Evolutionary conservation across 2,329 filamentous ascomycete species (phyloP).

Genomic region (Monosporascus ibericus): DNA sequence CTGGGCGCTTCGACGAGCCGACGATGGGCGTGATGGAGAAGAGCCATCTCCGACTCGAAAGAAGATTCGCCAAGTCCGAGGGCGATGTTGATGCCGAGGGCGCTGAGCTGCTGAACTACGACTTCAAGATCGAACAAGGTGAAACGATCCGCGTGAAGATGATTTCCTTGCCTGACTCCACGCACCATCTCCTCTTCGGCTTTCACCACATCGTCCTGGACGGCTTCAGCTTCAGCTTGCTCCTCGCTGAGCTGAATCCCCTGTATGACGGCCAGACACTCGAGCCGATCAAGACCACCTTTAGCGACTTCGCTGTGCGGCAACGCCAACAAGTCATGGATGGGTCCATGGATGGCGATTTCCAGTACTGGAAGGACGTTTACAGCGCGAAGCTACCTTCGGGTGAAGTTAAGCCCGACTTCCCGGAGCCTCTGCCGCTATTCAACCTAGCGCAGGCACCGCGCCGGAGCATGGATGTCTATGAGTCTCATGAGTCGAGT

Average conservation of each 20-base stretch:
- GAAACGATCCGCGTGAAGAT: conserved; percentile 28
- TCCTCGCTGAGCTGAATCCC: conserved; percentile 7
- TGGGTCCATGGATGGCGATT: conserved; percentile 2
- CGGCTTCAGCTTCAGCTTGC: conserved; percentile 31
- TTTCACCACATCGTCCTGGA: conserved; percentile 46
- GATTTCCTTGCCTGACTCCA: conserved; percentile 23
- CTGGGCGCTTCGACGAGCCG: conserved; percentile 2
- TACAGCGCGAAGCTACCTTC: conserved; percentile 1
- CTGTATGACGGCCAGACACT: conserved; percentile 6
- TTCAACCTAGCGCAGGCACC: conserved; percentile 1
- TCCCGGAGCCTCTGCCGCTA: conserved; percentile 1
- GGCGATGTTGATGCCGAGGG: conserved; percentile 25
- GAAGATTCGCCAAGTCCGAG: conserved; percentile 10
- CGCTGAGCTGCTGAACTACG: conserved; percentile 22
- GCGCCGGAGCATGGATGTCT: conserved; percentile 2
- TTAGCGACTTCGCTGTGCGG: conserved; percentile 4
- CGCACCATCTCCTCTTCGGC: conserved; percentile 34
- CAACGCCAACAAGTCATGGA: conserved; percentile 3
- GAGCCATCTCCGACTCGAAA: conserved; percentile 21
- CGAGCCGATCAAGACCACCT: neutral
- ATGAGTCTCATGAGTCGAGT: conserved; percentile 4
- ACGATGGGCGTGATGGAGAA: conserved; percentile 13
- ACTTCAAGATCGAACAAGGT: conserved; percentile 33
- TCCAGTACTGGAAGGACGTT: conserved; percentile 5
- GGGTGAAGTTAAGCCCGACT: conserved; percentile 1